These are phyloP conservation scores for Pycnococcus provasolii DNA, from an alignment of 139 green algal genomes.

Conservation along the genomic window DNA sequence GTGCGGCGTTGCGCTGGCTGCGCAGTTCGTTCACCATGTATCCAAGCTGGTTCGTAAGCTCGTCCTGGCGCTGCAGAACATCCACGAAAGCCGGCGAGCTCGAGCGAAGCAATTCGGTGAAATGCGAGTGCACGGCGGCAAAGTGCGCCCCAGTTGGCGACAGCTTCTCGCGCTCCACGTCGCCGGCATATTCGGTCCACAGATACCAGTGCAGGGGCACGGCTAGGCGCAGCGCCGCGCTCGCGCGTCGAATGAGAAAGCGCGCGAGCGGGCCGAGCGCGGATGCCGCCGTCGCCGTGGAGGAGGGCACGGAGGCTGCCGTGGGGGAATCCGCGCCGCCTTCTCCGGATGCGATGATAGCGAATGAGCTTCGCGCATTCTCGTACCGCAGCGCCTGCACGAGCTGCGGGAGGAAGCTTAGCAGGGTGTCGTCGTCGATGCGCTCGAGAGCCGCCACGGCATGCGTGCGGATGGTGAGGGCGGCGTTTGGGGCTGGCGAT, in stretches of 20 bases:
- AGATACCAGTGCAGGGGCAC: constrained; percentile 86
- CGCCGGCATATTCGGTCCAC: constrained; percentile 6
- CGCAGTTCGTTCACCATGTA: constrained; percentile 9
- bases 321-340: no score
- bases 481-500: constrained; percentile 6
- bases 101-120: constrained; percentile 21
- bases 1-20: background rate
- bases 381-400: constrained; percentile 90
- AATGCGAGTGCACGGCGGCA: constrained; percentile 33
- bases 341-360: background rate
- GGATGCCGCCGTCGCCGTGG: no score
- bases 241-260: constrained; percentile 14
- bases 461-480: constrained; percentile 53
- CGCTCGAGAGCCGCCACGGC: constrained; percentile 53
- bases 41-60: constrained; percentile 25
- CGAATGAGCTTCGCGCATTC: constrained; percentile 37
- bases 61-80: background rate
- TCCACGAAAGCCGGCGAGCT: background rate
- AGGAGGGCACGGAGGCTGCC: no score
- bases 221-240: constrained; percentile 47
- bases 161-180: constrained; percentile 64
- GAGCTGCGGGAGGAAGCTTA: constrained; percentile 84
- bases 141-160: constrained; percentile 24
- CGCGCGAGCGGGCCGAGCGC: constrained; percentile 3
- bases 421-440: constrained; percentile 75